A percentile compares a stretch with the other conserved stretches of the same genome.
These are phyloP conservation scores for Vaccinium vitisidaea DNA, from an alignment of 148 eudicot species.

Conservation along the genomic window DNA sequence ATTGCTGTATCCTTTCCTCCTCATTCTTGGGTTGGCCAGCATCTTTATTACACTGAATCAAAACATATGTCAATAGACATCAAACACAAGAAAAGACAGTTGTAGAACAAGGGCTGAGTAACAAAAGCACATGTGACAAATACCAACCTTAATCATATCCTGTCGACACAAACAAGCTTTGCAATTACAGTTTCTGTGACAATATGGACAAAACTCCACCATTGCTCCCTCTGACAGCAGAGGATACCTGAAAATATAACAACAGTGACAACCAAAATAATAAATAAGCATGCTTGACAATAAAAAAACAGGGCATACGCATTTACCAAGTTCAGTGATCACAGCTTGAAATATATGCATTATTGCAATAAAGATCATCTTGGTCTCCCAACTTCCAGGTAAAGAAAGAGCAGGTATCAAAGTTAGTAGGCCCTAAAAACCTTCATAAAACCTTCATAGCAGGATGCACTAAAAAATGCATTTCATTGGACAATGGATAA, in stretches of 20 bases:
- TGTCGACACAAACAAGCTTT: conserved; percentile 54
- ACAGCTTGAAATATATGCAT: background rate
- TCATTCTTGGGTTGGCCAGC: conserved; percentile 19
- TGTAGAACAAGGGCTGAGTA: background rate
- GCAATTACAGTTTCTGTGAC: conserved; percentile 63
- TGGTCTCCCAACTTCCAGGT: no score
- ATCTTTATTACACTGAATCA: conserved; percentile 14
- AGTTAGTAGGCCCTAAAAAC: no score
- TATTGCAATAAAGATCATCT: background rate
- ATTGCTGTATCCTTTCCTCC: conserved; percentile 34
- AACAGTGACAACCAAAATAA: background rate
- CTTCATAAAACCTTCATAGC: no score
- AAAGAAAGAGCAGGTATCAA: no score
- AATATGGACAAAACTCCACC: conserved; percentile 52
- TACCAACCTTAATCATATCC: conserved; percentile 26
- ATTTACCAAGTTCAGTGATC: background rate
- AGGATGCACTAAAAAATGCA: no score
- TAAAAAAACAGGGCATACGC: background rate
- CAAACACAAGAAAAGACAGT: background rate
- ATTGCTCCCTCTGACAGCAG: conserved; percentile 45
- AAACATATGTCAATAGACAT: background rate
- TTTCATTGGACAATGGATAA: no score
- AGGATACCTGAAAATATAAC: conserved; percentile 49
- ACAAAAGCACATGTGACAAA: background rate
- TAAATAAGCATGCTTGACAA: background rate